Evolutionary conservation across 2,329 filamentous ascomycete species (phyloP).

Genomic region (Arthrinium puccinioides): DNA sequence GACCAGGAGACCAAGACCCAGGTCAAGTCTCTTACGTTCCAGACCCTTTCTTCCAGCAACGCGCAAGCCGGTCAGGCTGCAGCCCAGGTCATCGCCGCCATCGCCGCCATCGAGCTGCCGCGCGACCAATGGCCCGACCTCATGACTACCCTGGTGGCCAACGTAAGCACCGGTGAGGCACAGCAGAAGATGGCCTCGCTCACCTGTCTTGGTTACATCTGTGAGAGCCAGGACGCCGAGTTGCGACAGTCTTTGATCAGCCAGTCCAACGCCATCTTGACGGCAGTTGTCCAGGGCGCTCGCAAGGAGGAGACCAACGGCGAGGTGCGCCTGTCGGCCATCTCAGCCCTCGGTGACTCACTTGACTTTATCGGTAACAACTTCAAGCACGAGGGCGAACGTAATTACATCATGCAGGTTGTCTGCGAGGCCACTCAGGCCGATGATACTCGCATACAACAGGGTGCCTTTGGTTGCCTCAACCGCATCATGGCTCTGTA

Average conservation of each 20-base stretch:
- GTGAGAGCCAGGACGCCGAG: slow-evolving; percentile 87
- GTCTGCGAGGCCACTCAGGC: slow-evolving; percentile 98
- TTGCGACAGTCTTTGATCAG: slow-evolving; percentile 71
- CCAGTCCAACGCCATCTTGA: slow-evolving; percentile 96
- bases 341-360: slow-evolving; percentile 89
- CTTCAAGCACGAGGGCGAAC: slow-evolving; percentile 97
- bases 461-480: slow-evolving; percentile 91
- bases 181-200: slow-evolving; percentile 92
- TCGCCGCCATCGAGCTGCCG: slow-evolving; percentile 91
- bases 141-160: slow-evolving; percentile 82
- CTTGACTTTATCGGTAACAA: slow-evolving; percentile 97
- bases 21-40: slow-evolving; percentile 85
- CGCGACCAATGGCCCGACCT: slow-evolving; percentile 89
- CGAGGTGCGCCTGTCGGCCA: slow-evolving; percentile 87
- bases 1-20: slow-evolving; percentile 74
- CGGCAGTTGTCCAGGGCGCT: slow-evolving; percentile 93
- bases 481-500: slow-evolving; percentile 99
- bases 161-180: slow-evolving; percentile 79
- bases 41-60: slow-evolving; percentile 76
- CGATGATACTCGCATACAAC: slow-evolving; percentile 82
- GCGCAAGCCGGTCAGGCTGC: slow-evolving; percentile 79
- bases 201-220: slow-evolving; percentile 96
- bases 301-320: slow-evolving; percentile 90
- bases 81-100: slow-evolving; percentile 90
- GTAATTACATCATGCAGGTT: slow-evolving; percentile 99